Conservation (phyloP, 768 basidiomycete genomes). For the Atractiella rhizophila region DNA sequence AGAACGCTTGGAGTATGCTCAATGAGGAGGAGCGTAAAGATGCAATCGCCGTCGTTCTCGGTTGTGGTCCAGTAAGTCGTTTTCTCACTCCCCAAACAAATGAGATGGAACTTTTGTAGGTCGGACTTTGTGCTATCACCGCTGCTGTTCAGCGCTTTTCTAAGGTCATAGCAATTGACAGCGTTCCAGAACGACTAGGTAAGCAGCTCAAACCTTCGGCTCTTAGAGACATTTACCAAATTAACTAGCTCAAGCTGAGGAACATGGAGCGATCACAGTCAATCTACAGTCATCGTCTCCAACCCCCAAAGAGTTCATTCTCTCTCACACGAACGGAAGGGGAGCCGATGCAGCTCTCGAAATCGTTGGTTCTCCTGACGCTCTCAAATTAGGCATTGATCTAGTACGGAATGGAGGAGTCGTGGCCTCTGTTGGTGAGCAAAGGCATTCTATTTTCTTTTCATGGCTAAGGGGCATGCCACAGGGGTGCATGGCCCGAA, state of each 20-base stretch:
- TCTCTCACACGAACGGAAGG: constrained; percentile 16
- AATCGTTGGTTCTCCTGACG: constrained; percentile 20
- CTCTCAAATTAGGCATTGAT: constrained; percentile 18
- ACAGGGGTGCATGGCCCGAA: too few species aligned
- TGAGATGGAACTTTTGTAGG: too few species aligned
- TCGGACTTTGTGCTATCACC: constrained; percentile 21
- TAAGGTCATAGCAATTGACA: constrained; percentile 17
- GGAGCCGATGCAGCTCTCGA: constrained; percentile 22
- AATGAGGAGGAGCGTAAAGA: constrained; percentile 13
- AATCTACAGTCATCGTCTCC: too few species aligned
- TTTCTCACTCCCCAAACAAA: constrained; percentile 3
- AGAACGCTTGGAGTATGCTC: constrained; percentile 17
- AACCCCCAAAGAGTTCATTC: constrained; percentile 10
- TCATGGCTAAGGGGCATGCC: too few species aligned
- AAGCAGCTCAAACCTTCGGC: neutral
- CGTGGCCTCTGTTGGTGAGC: too few species aligned
- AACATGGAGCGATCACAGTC: constrained; percentile 21
- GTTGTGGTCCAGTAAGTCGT: constrained; percentile 21
- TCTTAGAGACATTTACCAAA: neutral
- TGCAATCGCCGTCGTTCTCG: constrained; percentile 19
- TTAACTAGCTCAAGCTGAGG: constrained; percentile 16
- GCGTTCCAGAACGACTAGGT: constrained; percentile 7
- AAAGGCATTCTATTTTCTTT: too few species aligned
- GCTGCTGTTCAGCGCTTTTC: constrained; percentile 19
- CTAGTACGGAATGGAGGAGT: constrained; percentile 19